phyloP scores from a whole-genome alignment of 495 filamentous ascomycete genomes.

The Aspergillus conjunctus region DNA sequence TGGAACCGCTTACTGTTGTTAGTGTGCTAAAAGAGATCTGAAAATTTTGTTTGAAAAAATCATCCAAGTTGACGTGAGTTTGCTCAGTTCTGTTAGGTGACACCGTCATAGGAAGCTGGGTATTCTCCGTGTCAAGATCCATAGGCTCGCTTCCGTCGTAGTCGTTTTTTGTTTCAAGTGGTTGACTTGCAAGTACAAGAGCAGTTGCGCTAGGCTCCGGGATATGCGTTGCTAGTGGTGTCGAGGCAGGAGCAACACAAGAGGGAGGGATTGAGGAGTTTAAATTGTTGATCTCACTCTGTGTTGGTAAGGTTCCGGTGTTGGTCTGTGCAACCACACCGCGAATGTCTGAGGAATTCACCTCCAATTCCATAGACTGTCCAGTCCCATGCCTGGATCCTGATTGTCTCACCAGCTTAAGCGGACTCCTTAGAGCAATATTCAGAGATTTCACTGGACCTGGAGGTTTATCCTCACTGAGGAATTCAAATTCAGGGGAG shows the following conservation, averaged over 20 bases:
- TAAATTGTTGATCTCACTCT: neutral
- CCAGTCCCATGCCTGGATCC: neutral
- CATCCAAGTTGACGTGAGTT: constrained; percentile 14
- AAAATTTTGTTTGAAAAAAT: constrained; percentile 17
- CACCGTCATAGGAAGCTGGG: neutral
- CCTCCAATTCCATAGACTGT: neutral
- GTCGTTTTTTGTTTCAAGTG: neutral
- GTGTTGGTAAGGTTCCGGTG: neutral
- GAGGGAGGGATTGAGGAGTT: neutral
- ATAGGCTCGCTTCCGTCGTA: constrained; percentile 6
- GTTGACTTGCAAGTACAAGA: neutral
- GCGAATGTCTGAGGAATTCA: neutral
- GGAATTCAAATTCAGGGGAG: constrained; percentile 29
- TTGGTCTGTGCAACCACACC: neutral
- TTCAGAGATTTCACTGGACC: constrained; percentile 24
- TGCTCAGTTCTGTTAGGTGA: neutral
- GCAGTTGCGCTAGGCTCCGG: neutral
- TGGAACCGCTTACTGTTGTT: constrained; percentile 15
- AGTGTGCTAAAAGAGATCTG: constrained; percentile 29
- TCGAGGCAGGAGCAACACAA: neutral
- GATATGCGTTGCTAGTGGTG: too few species aligned
- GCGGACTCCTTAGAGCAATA: constrained; percentile 26
- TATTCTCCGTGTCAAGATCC: constrained; percentile 9
- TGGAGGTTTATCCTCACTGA: constrained; percentile 2
- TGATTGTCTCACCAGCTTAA: constrained; percentile 14